Evolutionary conservation across 768 basidiomycete genomes (phyloP).

Genomic region (Galerina marginata): DNA sequence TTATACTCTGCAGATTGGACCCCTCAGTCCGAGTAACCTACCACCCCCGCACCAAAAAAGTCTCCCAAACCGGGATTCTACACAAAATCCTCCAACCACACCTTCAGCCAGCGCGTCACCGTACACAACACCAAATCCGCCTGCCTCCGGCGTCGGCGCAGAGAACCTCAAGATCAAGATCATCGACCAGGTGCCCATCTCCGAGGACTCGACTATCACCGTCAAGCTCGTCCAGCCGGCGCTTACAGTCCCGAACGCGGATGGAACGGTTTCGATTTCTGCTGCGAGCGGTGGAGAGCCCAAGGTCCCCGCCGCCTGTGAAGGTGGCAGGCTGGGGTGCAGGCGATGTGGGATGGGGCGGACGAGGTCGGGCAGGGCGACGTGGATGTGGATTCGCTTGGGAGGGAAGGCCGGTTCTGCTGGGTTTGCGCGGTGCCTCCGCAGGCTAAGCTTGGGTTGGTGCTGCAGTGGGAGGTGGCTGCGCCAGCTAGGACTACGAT

Average conservation of each 20-base stretch:
- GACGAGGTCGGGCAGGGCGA: conserved; percentile 31
- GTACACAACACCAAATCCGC: conserved; percentile 42
- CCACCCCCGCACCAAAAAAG: conserved; percentile 41
- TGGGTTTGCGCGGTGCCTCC: conserved; percentile 38
- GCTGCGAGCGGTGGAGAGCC: background rate
- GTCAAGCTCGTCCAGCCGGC: conserved; percentile 46
- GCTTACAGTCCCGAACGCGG: conserved; percentile 25
- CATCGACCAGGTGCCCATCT: conserved; percentile 44
- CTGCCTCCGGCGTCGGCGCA: conserved; percentile 14
- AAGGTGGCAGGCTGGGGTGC: conserved; percentile 32
- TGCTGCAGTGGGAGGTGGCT: conserved; percentile 41
- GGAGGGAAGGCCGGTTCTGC: conserved; percentile 37
- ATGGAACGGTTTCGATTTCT: conserved; percentile 6
- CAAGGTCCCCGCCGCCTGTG: conserved; percentile 24
- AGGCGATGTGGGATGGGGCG: conserved; percentile 43
- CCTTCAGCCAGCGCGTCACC: conserved; percentile 43
- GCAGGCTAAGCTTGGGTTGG: conserved; percentile 37
- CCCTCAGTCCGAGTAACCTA: conserved; percentile 47
- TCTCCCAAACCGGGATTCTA: conserved; percentile 40
- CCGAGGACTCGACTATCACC: conserved; percentile 42
- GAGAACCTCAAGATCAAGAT: conserved; percentile 34
- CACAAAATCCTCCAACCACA: conserved; percentile 34
- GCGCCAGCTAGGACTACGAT: conserved; percentile 30
- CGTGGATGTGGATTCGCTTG: conserved; percentile 28
- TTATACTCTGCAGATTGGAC: conserved; percentile 35